Evolutionary conservation across 2,329 filamentous ascomycete species (phyloP).

Genomic region (Sporothrix brunneoviolacea): DNA sequence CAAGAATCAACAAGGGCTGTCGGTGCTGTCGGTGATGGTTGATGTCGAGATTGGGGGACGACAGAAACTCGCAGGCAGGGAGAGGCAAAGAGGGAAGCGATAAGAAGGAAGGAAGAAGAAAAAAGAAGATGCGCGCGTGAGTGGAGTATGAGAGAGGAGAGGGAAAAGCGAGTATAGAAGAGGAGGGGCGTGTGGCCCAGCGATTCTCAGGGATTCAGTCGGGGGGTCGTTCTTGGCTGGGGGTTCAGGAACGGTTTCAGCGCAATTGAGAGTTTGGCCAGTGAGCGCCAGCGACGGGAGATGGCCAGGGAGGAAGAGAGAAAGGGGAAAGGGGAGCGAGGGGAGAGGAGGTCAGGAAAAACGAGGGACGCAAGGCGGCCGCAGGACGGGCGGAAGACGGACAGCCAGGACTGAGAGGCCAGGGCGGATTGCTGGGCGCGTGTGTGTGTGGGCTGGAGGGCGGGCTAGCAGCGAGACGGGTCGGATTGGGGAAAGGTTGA

Average conservation of each 20-base stretch:
- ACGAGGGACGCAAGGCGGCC: too few relatives aligned
- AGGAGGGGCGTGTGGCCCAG: not conserved
- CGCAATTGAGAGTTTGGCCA: not conserved
- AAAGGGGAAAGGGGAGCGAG: not conserved
- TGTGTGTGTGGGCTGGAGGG: not conserved
- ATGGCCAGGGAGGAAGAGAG: not conserved
- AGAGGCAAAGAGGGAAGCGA: not conserved
- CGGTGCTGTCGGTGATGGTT: too few relatives aligned
- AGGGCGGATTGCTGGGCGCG: not conserved
- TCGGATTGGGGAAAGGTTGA: conserved; percentile 1
- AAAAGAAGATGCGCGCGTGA: conserved; percentile 10
- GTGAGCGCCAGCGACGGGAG: not conserved
- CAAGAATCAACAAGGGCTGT: not conserved
- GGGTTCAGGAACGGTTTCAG: conserved; percentile 15
- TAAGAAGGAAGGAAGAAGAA: conserved; percentile 1
- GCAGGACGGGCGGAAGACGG: too few relatives aligned
- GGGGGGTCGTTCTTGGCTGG: not conserved
- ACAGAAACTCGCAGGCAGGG: too few relatives aligned
- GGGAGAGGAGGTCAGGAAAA: not conserved
- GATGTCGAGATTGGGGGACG: not conserved
- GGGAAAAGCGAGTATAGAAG: conserved; percentile 4
- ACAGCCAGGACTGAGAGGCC: too few relatives aligned
- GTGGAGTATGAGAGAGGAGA: conserved; percentile 5
- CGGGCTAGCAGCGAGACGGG: not conserved
- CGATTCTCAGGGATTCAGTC: not conserved